Percentiles rank a stretch among this genome's conserved stretches.
phyloP scores from a whole-genome alignment of 2,329 filamentous ascomycete genomes.

The Geosmithia morbida region DNA sequence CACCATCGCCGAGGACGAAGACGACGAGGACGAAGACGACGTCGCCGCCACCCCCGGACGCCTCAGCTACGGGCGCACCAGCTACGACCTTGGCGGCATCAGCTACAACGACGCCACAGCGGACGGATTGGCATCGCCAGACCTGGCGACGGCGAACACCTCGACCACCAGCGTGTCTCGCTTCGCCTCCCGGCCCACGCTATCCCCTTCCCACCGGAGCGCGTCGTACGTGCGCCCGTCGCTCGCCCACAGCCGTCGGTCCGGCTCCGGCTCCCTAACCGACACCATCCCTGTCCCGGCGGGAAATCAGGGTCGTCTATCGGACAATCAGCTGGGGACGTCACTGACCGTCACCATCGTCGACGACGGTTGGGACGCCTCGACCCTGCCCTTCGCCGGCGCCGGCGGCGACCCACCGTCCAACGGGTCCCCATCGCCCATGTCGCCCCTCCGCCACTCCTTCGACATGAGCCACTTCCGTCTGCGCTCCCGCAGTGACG shows the following conservation, averaged over 20 bases:
- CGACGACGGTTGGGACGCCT: slow-evolving; percentile 20
- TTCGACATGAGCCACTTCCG: slow-evolving; percentile 44
- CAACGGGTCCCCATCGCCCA: slow-evolving; percentile 13
- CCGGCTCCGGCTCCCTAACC: slow-evolving; percentile 9
- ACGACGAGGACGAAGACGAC: slow-evolving; percentile 17
- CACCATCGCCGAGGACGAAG: slow-evolving; percentile 38
- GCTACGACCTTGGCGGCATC: not conserved
- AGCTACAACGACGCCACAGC: not conserved
- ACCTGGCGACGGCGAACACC: not conserved
- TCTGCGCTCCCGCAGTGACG: slow-evolving; percentile 44
- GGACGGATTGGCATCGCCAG: slow-evolving; percentile 4
- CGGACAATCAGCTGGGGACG: not conserved
- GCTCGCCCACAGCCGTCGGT: slow-evolving; percentile 14
- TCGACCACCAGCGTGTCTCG: not conserved
- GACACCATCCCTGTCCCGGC: not conserved
- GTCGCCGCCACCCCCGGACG: slow-evolving; percentile 1
- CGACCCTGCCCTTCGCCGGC: slow-evolving; percentile 9
- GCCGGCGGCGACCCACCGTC: slow-evolving; percentile 10
- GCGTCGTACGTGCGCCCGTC: slow-evolving; percentile 1
- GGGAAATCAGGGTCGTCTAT: not conserved
- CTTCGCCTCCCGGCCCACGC: slow-evolving; percentile 9
- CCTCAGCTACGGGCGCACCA: not conserved
- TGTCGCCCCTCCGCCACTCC: slow-evolving; percentile 41
- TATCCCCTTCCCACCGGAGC: not conserved
- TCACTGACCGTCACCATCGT: slow-evolving; percentile 13